phyloP scores from a whole-genome alignment of 1,284 basidiomycete species.

The Papiliotrema fonsecae region DNA sequence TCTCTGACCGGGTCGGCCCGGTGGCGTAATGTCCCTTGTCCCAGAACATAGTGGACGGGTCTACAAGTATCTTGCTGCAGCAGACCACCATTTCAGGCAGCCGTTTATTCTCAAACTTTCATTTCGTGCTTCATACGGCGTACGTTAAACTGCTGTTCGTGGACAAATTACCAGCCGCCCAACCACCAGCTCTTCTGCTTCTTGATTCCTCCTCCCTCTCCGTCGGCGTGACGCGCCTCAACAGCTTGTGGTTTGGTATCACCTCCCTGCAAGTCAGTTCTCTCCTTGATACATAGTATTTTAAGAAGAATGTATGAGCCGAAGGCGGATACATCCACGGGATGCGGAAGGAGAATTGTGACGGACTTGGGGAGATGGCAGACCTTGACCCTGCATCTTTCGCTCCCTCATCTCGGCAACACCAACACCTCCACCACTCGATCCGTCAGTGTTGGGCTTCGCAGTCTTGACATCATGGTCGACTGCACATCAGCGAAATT shows the following conservation, averaged over 20 bases:
- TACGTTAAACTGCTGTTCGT: too few relatives aligned
- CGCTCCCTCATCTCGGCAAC: constrained; percentile 43
- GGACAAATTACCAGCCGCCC: constrained; percentile 17
- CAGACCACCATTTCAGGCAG: too few relatives aligned
- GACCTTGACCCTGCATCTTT: constrained; percentile 34
- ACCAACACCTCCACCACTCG: constrained; percentile 30
- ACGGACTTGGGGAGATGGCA: constrained; percentile 33
- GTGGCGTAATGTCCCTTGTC: too few relatives aligned
- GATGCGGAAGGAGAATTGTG: background rate
- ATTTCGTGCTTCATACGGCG: too few relatives aligned
- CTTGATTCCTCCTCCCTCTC: constrained; percentile 18
- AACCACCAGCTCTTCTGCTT: constrained; percentile 20
- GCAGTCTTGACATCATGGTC: constrained; percentile 26
- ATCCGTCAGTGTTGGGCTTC: constrained; percentile 26
- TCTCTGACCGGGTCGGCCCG: too few relatives aligned
- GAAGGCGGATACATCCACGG: background rate
- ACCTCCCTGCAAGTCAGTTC: constrained; percentile 18
- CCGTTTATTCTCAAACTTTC: too few relatives aligned
- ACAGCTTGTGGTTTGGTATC: constrained; percentile 24
- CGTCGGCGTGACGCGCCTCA: constrained; percentile 13
- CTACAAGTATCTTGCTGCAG: too few relatives aligned
- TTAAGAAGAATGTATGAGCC: background rate
- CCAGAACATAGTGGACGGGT: too few relatives aligned
- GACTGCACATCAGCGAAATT: constrained; percentile 12
- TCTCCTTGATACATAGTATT: background rate